Percentiles rank a stretch among this genome's conserved stretches.
Evolutionary conservation across 2,329 filamentous ascomycete genomes (phyloP).

Genomic region (Diaporthe velutina): DNA sequence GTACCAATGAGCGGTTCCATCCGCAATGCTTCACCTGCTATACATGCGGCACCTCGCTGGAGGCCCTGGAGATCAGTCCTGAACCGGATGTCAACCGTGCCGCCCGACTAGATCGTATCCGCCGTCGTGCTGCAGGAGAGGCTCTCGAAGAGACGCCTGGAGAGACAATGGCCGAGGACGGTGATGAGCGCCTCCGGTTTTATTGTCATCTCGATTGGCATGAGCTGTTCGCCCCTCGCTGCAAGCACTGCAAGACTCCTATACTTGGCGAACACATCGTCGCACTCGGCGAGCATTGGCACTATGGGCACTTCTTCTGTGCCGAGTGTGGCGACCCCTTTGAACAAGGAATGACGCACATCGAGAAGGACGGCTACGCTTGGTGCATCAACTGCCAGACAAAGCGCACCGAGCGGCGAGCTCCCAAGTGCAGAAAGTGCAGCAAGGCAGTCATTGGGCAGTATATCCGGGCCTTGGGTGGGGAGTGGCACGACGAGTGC

Average conservation of each 20-base stretch:
- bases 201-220: constrained; percentile 99
- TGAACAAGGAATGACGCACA: constrained; percentile 75
- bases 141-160: constrained; percentile 72
- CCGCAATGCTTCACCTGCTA: constrained; percentile 94
- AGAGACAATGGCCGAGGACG: constrained; percentile 76
- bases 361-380: constrained; percentile 97
- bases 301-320: constrained; percentile 98
- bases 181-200: constrained; percentile 82
- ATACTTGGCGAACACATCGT: constrained; percentile 96
- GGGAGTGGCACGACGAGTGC: constrained; percentile 94
- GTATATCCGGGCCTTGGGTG: constrained; percentile 88
- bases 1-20: constrained; percentile 82
- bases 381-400: constrained; percentile 97
- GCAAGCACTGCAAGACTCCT: constrained; percentile 95
- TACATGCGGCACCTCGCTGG: constrained; percentile 86
- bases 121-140: constrained; percentile 69
- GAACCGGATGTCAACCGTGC: constrained; percentile 82
- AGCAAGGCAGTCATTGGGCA: constrained; percentile 87
- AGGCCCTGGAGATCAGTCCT: constrained; percentile 96
- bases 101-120: constrained; percentile 81
- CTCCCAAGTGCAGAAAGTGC: constrained; percentile 90
- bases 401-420: constrained; percentile 87
- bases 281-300: constrained; percentile 95
- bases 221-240: constrained; percentile 90
- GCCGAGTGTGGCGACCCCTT: constrained; percentile 98